Evolutionary conservation across 176 grass and related monocot species (phyloP), one percentile per base, ranked within the genome.

Genomic region (Aegilops umbellulata): DNA sequence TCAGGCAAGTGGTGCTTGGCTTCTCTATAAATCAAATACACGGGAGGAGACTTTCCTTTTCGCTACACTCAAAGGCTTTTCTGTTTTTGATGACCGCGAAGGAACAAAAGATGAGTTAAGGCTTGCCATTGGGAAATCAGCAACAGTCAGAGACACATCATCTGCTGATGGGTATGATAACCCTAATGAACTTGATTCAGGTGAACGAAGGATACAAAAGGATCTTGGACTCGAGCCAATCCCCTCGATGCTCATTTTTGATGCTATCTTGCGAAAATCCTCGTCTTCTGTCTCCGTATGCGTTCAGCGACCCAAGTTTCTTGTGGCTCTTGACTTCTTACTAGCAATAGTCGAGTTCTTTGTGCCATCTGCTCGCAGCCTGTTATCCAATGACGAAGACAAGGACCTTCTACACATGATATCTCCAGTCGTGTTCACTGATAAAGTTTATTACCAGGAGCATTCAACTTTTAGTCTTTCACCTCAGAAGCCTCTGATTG

Each of bases 41-140:
- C 66, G 46, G 58, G 90, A 88, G 46, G 93, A 98, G 74, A 91
- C 64, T 80, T 98, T 95, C 87, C 78, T 98, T 87, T 95, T 89
- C 89, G 88, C 96, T 77, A 98, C 96, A 11, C 93, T 98, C 24
- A 98, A 95, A 94, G 96, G 93, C 12, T 98, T 98, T 88, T 98
- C 93, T 79, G 88, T 98, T 81, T 91, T 92, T 76, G 96, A 98
- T 92, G 93, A 98, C 25, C 93, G 96, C 74, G 96, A 98, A 98
- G 96, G 96, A 83, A 95, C 94, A 5, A 98, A 87, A 86, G 96
- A 98, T 86, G 93, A 95, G 80, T 91, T 98, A 74, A 89, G 91
- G 90, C 93, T 98, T 89, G 96, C 93, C 69, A 98, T 98, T 81
- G 96, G 96, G 78, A 98, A 98, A 69, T 94, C 90, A 47, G 69